These are phyloP conservation scores for Aspergillus glaucus DNA, from an alignment of 2,329 filamentous ascomycete species.

Conservation along the genomic window DNA sequence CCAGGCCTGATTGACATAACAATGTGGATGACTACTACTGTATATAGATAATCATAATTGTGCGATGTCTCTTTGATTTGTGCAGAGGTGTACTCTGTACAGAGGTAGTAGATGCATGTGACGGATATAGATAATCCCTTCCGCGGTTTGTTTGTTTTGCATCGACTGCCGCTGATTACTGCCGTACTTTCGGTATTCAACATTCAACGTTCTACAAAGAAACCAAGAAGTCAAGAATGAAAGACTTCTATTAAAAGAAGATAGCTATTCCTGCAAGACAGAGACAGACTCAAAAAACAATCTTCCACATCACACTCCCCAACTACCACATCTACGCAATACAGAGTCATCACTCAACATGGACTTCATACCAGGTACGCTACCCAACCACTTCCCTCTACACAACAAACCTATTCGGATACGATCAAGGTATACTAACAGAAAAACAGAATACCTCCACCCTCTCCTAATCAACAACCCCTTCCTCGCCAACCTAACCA, in stretches of 20 bases:
- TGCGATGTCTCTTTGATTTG: not conserved
- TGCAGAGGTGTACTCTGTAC: not conserved
- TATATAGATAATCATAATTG: not conserved
- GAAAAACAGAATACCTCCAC: constrained; percentile 16
- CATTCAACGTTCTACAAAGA: too few species aligned
- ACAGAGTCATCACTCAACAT: constrained; percentile 2
- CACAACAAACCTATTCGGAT: not conserved
- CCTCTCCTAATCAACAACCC: constrained; percentile 11
- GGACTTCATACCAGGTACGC: constrained; percentile 16
- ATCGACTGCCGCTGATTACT: not conserved
- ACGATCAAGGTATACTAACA: constrained; percentile 2
- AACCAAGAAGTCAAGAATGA: too few species aligned
- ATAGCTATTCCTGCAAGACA: too few species aligned
- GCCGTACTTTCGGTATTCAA: not conserved
- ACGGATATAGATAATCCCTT: not conserved
- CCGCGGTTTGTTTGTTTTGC: constrained; percentile 1
- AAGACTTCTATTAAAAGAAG: too few species aligned
- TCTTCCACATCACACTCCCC: too few species aligned
- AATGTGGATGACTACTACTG: not conserved
- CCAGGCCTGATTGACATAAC: too few species aligned
- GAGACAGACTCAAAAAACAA: too few species aligned
- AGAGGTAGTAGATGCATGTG: not conserved
- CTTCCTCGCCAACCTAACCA: constrained; percentile 12
- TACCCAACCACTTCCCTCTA: not conserved
- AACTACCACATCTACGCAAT: not conserved